A percentile compares a stretch with the other conserved stretches of the same genome.
Conservation (phyloP, 768 basidiomycete genomes). For the Lyophyllum semitale region DNA sequence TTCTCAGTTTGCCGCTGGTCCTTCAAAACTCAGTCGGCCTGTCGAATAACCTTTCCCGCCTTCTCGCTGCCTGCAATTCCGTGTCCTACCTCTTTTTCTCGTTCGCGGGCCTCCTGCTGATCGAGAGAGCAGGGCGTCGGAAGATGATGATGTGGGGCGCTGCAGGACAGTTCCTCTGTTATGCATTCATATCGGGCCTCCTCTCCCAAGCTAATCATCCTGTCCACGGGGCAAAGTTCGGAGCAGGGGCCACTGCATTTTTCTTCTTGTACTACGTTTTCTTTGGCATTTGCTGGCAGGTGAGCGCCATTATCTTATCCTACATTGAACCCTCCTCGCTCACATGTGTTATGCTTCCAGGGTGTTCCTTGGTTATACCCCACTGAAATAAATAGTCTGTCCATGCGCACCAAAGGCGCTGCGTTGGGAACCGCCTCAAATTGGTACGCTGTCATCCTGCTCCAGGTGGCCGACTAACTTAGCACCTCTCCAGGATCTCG, state of each 20-base stretch:
- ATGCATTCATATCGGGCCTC: slow-evolving; percentile 43
- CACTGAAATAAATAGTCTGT: slow-evolving; percentile 50
- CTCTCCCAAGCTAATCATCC: slow-evolving; percentile 37
- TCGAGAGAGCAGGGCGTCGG: slow-evolving; percentile 49
- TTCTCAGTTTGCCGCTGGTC: slow-evolving; percentile 43
- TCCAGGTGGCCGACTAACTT: neutral
- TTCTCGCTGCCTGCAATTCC: slow-evolving; percentile 54
- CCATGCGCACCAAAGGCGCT: slow-evolving; percentile 53
- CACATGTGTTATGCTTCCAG: slow-evolving; percentile 18
- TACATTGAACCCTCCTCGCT: neutral
- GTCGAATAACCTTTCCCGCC: slow-evolving; percentile 48
- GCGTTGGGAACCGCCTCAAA: slow-evolving; percentile 50
- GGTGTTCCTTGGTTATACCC: slow-evolving; percentile 55
- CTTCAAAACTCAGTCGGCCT: slow-evolving; percentile 53
- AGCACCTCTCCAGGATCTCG: slow-evolving; percentile 37
- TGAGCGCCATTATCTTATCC: slow-evolving; percentile 13
- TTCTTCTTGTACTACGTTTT: slow-evolving; percentile 54
- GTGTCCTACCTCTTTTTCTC: slow-evolving; percentile 51
- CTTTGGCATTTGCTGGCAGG: slow-evolving; percentile 57
- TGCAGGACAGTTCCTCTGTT: slow-evolving; percentile 49
- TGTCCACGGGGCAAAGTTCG: slow-evolving; percentile 33
- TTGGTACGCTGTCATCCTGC: slow-evolving; percentile 30
- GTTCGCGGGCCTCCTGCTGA: slow-evolving; percentile 45
- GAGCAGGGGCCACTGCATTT: slow-evolving; percentile 46
- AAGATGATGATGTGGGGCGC: slow-evolving; percentile 59